Evolutionary conservation across 1,284 basidiomycete species (phyloP).

Genomic region (Ceratobasidium sp.): DNA sequence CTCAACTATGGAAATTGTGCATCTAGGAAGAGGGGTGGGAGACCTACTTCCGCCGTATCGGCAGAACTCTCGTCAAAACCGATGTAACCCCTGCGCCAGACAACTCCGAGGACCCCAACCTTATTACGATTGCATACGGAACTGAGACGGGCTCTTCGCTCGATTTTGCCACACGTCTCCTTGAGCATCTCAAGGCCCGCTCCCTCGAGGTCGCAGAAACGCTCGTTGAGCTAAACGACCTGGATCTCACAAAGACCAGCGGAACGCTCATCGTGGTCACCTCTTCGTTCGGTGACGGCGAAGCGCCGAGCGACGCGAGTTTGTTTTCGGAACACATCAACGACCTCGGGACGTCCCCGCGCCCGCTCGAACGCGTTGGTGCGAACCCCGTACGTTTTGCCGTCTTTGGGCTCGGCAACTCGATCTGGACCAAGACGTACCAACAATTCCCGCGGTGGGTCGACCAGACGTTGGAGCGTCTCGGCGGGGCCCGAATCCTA

Average conservation of each 20-base stretch:
- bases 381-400: conserved; percentile 28
- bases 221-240: conserved; percentile 17
- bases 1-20: neutral
- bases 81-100: neutral
- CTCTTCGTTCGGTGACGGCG: conserved; percentile 24
- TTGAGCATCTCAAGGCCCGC: conserved; percentile 14
- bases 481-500: conserved; percentile 17
- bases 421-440: conserved; percentile 35
- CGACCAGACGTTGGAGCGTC: conserved; percentile 21
- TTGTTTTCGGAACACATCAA: conserved; percentile 21
- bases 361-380: conserved; percentile 22
- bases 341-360: conserved; percentile 21
- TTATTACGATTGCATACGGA: conserved; percentile 26
- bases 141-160: conserved; percentile 26
- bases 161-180: conserved; percentile 15
- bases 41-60: conserved; percentile 26
- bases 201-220: conserved; percentile 25
- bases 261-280: conserved; percentile 26
- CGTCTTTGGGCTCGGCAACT: conserved; percentile 31
- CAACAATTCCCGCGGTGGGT: conserved; percentile 37
- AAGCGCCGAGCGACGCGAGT: conserved; percentile 17
- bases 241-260: conserved; percentile 27
- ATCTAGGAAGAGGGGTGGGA: conserved; percentile 21
- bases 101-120: conserved; percentile 12
- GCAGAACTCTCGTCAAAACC: conserved; percentile 18